Evolutionary conservation across 306 rosid genomes (phyloP).

Genomic region (Castanospermum australe): DNA sequence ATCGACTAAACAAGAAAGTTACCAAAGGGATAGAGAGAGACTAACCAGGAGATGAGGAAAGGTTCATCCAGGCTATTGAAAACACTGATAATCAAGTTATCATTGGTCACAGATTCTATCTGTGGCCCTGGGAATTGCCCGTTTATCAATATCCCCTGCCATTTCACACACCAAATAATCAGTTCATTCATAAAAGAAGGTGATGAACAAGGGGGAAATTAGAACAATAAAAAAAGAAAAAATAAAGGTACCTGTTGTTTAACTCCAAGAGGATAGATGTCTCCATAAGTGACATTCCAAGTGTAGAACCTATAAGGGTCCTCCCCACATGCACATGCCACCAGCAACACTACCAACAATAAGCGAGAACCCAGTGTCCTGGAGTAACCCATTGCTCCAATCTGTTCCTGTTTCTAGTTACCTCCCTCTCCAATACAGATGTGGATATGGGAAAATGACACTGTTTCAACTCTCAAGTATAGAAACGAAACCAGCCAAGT

Average conservation of each 20-base stretch:
- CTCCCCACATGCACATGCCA: slow-evolving; percentile 57
- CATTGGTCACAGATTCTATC: slow-evolving; percentile 81
- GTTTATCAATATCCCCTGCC: slow-evolving; percentile 85
- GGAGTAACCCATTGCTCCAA: slow-evolving; percentile 41
- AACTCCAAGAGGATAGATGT: slow-evolving; percentile 85
- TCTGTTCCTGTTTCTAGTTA: background rate
- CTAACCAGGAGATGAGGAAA: slow-evolving; percentile 82
- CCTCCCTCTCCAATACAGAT: background rate
- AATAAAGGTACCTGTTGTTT: slow-evolving; percentile 61
- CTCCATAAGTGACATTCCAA: slow-evolving; percentile 91
- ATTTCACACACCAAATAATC: slow-evolving; percentile 22
- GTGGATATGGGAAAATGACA: slow-evolving; percentile 2
- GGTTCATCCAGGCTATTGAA: slow-evolving; percentile 87
- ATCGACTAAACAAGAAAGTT: slow-evolving; percentile 6
- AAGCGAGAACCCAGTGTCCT: slow-evolving; percentile 31
- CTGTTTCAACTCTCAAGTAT: background rate
- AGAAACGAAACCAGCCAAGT: slow-evolving; percentile 7
- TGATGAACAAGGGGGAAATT: background rate
- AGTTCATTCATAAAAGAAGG: background rate
- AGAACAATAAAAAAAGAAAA: background rate
- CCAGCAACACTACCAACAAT: slow-evolving; percentile 38
- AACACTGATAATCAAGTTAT: slow-evolving; percentile 75
- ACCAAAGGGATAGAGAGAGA: background rate
- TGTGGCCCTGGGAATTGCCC: slow-evolving; percentile 96
- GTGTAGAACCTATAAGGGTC: slow-evolving; percentile 78